Evolutionary conservation across 768 basidiomycete species (phyloP).

Genomic region (Stropharia rugosoannulata): DNA sequence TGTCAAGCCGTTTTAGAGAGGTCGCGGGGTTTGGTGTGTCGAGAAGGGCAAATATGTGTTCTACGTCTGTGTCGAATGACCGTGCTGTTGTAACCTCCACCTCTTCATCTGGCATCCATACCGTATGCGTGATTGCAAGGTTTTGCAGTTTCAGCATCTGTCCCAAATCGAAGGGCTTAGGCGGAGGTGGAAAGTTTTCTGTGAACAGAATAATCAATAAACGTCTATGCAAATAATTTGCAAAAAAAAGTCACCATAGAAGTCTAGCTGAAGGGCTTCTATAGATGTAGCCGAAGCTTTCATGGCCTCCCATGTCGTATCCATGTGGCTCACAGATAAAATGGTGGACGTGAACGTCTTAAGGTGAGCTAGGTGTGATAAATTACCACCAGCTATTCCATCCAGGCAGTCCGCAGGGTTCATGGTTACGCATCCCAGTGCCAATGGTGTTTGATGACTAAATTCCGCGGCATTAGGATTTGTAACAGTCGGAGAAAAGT

Average conservation of each 20-base stretch:
- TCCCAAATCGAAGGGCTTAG: conserved; percentile 3
- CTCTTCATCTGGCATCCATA: conserved; percentile 8
- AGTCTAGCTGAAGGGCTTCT: conserved; percentile 7
- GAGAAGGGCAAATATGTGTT: conserved; percentile 6
- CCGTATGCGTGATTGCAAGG: conserved; percentile 6
- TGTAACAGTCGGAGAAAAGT: background rate
- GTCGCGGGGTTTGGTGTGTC: conserved; percentile 3
- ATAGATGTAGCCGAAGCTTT: conserved; percentile 5
- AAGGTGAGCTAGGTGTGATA: conserved; percentile 1
- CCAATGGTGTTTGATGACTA: background rate
- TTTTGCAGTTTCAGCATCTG: conserved; percentile 1
- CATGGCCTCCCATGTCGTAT: conserved; percentile 4
- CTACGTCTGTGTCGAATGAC: conserved; percentile 4
- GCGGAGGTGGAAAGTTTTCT: conserved; percentile 6
- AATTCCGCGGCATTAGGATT: background rate
- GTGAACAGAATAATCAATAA: too few relatives aligned
- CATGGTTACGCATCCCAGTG: conserved; percentile 8
- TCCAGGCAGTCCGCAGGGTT: conserved; percentile 6
- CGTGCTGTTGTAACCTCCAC: conserved; percentile 4
- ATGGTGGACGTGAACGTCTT: conserved; percentile 7
- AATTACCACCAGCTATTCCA: conserved; percentile 7
- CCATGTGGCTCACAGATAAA: conserved; percentile 1
- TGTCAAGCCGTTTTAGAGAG: conserved; percentile 1
- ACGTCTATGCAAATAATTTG: background rate
- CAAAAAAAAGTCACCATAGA: background rate